phyloP scores from a whole-genome alignment of 441 rosid species.

The Brassica hybrid region DNA sequence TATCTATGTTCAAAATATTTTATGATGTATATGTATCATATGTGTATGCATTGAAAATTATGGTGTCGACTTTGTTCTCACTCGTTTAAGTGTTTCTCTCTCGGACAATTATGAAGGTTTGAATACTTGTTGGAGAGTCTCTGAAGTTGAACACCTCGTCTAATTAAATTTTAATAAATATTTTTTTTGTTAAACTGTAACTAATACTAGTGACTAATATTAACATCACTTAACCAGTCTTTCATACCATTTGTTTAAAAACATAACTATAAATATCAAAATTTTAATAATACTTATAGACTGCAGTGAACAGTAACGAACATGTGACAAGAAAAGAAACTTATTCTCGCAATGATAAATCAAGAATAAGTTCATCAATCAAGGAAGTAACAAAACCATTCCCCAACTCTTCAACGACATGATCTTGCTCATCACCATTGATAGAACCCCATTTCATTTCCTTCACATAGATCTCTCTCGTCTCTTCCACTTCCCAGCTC shows the following conservation, averaged over 20 bases:
- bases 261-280: too few species aligned
- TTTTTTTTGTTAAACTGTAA: too few species aligned
- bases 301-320: not conserved
- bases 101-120: not conserved
- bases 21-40: not conserved
- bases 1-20: not conserved
- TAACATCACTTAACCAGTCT: too few species aligned
- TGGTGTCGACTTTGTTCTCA: not conserved
- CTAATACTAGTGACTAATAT: too few species aligned
- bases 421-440: slow-evolving; percentile 26
- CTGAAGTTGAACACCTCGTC: too few species aligned
- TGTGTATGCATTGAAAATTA: slow-evolving; percentile 1
- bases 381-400: slow-evolving; percentile 45
- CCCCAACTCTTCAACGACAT: slow-evolving; percentile 48
- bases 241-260: too few species aligned
- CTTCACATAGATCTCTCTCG: slow-evolving; percentile 49
- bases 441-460: slow-evolving; percentile 44
- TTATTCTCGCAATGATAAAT: slow-evolving; percentile 29
- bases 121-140: too few species aligned
- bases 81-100: slow-evolving; percentile 19
- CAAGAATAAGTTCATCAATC: slow-evolving; percentile 57
- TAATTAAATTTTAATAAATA: too few species aligned
- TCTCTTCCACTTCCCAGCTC: slow-evolving; percentile 62
- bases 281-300: not conserved
- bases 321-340: not conserved